Conservation (phyloP, 352 stramenopile genomes). For the Globisporangium solare region DNA sequence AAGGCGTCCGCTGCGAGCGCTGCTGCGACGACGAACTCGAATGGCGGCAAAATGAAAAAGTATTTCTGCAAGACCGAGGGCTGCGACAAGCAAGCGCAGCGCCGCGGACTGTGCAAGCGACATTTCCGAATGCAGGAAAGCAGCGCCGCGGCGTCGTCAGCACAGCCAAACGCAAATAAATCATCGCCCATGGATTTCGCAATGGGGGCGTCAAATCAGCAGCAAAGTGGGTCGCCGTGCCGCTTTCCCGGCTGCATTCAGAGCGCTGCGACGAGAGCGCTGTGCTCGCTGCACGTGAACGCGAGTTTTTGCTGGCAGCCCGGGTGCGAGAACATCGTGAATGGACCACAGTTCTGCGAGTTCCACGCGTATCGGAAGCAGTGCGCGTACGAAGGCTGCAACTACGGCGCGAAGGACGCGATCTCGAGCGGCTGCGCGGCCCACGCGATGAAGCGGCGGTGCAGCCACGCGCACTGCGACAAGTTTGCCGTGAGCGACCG, state of each 20-base stretch:
- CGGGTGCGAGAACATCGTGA: constrained; percentile 56
- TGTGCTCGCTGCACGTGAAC: constrained; percentile 48
- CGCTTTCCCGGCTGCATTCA: constrained; percentile 44
- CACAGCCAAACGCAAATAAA: background rate
- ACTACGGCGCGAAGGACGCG: constrained; percentile 23
- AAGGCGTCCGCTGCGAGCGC: constrained; percentile 8
- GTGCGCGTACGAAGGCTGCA: constrained; percentile 57
- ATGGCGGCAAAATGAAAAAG: constrained; percentile 34
- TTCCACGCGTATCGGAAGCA: constrained; percentile 44
- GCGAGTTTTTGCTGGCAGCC: constrained; percentile 60
- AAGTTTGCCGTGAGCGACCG: constrained; percentile 47
- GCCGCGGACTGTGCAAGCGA: constrained; percentile 54
- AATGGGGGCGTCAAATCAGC: constrained; percentile 4
- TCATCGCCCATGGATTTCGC: background rate
- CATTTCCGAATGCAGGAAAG: constrained; percentile 46
- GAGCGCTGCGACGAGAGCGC: constrained; percentile 12
- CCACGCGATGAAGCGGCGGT: constrained; percentile 38
- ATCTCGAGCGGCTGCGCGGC: constrained; percentile 37
- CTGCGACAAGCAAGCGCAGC: constrained; percentile 63
- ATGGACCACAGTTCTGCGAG: constrained; percentile 47
- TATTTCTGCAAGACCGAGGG: constrained; percentile 64
- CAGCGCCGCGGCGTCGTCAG: constrained; percentile 4
- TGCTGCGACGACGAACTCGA: background rate
- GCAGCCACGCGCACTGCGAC: constrained; percentile 54
- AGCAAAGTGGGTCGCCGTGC: constrained; percentile 18